Evolutionary conservation across 345 rosid species (phyloP).

Genomic region (Hibiscus mutabilis): DNA sequence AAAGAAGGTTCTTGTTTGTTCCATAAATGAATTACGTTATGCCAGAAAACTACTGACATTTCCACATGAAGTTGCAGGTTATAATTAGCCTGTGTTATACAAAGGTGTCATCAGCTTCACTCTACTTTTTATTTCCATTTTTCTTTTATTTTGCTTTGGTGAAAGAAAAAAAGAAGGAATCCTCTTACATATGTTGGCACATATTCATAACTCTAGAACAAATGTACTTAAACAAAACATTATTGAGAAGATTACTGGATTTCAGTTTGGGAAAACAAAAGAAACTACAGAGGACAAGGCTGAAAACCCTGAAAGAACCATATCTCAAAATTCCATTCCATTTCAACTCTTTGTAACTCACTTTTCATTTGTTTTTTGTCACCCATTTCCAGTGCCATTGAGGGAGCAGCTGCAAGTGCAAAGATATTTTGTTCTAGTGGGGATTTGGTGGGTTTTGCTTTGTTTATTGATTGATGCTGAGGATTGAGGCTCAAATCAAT

Average conservation of each 20-base stretch:
- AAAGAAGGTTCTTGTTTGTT: conserved; percentile 1
- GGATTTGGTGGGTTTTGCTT: not conserved
- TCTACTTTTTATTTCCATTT: not conserved
- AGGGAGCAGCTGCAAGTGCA: not conserved
- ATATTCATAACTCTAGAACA: not conserved
- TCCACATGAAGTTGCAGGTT: conserved; percentile 13
- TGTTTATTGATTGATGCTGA: not conserved
- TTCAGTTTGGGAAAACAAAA: not conserved
- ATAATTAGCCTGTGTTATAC: conserved; percentile 4
- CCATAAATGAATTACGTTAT: not conserved
- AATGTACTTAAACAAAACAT: not conserved
- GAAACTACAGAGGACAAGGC: conserved; percentile 3
- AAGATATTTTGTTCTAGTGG: not conserved
- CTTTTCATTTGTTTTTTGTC: not conserved
- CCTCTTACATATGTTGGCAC: not conserved
- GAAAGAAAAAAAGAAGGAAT: not conserved
- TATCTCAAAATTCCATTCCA: conserved; percentile 1
- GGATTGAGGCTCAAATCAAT: not conserved
- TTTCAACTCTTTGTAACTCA: not conserved
- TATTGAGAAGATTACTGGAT: not conserved
- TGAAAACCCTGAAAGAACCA: not conserved
- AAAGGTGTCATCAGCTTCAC: not conserved
- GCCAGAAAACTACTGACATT: conserved; percentile 3
- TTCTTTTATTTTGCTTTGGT: not conserved
- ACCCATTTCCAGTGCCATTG: not conserved